Base-by-base conservation (phyloP, 768 basidiomycete genomes). In the Kwoniella sp. region DNA sequence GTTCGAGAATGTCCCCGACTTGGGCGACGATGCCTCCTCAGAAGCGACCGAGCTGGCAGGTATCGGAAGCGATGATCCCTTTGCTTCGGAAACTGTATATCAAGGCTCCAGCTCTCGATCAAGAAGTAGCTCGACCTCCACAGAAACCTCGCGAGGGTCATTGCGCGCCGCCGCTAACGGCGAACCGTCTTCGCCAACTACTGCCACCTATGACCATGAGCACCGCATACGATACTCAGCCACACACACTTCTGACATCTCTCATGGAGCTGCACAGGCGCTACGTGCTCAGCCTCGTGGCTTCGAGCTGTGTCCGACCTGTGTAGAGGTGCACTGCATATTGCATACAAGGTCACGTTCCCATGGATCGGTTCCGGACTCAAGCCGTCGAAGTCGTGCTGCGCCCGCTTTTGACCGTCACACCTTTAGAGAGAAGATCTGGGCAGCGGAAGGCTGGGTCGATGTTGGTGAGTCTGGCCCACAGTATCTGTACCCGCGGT, bases 301-400 rank as follows among this genome's bases (percentile, higher is more conserved):
- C 1, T 95, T 89, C 75, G 93, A 96, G 78, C 86, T 96, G 30
- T 97, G 93, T 78, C 84, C 87, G 0, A 84, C 82, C 5, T 97
- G 93, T 75, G 84, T 97, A 45, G 89, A 90, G 75, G 82, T 84
- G 8, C 88, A 86, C 23, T 93, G 93, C 15, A 85, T 92, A 28
- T 83, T 84, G 47, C 94, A 96, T 76, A 83, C 86, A 38, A 79
- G 86, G 34, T 81, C 83, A 11, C 55, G 59, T 25, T 63, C 67
- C 3, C 62, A 63, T 17, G 34, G 20, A 2, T 62, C 61, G 0
- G 62, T 48, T 17, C 23, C 29, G 25, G 45, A 64, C 26, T 17
- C 55, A 29, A 53, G 48, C 31, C 29, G 31, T 28, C 50, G 30
- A 26, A 55, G 45, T 13, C 54, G 37, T 47, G 64, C 48, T 20